Base-by-base conservation (phyloP, 495 filamentous ascomycete genomes). In the Penicillium coprophilum region DNA sequence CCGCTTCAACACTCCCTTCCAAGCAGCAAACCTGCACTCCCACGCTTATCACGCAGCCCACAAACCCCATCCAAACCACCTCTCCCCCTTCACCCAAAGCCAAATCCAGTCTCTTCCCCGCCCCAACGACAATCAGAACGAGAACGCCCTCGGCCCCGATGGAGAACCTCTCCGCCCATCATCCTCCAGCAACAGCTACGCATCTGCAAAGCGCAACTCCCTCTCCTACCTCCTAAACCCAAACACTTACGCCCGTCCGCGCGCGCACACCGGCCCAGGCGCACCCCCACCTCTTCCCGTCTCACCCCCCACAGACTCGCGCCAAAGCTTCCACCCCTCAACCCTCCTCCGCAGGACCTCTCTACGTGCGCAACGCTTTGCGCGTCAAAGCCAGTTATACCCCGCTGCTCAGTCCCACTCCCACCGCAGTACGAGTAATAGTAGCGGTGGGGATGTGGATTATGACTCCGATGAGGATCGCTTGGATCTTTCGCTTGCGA, bases 1-100 rank as follows among this genome's bases (percentile, higher is more conserved):
- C 52, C 84, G 92, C 32, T 96, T 95, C 80, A 96, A 95, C 69
- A 81, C 91, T 0, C 90, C 91, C 13, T 80, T 78, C 57, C 74
- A 75, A 66, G 65, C 71, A 13, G 64, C 70, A 39, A 71, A 75
- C 50, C 64, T 71, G 0, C 71, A 70, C 49, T 60, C 58, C 15
- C 66, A 69, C 48, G 62, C 58, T 28, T 63, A 68, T 28, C 59
- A 66, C 2, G 59, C 62, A 19, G 39, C 38, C 15, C 57, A 62
- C 9, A 61, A 66, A 9, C 65, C 62, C 6, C 60, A 61, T 7
- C 63, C 64, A 4, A 57, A 64, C 27, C 62, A 70, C 34, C 21
- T 56, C 36, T 71, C 67, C 15, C 62, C 65, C n/a, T 68, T 67
- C 43, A 44, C 59, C 17, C 63, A 64, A 31, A 67, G 61, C 48